Evolutionary conservation across 176 grass and related monocot species (phyloP), one percentile per base, ranked within the genome.

Genomic region (Paspalum notatum): DNA sequence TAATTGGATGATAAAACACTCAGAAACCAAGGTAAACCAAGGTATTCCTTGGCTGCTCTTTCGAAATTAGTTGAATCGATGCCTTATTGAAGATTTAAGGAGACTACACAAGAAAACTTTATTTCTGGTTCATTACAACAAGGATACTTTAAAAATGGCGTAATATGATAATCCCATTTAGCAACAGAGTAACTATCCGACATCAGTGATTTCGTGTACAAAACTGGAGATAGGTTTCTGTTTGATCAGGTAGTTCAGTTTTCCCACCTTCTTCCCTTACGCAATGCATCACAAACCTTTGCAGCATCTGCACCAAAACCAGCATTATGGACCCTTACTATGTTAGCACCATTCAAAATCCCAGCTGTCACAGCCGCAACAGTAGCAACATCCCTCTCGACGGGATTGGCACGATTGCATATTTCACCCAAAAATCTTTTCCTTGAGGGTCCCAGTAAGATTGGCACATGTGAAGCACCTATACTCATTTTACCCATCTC

Each of bases 361-460:
- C 84, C 92, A 49, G 66, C 54, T 20, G 90, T 66, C 41, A 80
- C 69, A 61, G 81, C 85, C 49, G 88, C 90, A 85, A 91, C 65
- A 12, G 90, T 94, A 60, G 78, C 95, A 76, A 59, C 80, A 85
- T 98, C 95, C 89, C 92, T 94, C 48, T 98, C 92, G 66, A 70
- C 42, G 74, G 92, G 85, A 87, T 93, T 27, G 1, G 41, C 24
- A 40, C 37, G 88, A 56, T 83, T 82, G 76, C 91, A 98, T 68
- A 98, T 91, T 70, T 94, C 83, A 71, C 90, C 92, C 42, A 98
- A 81, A 87, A 94, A 95, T 32, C 73, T 85, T 90, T 98, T 98
- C 47, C 92, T 94, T 38, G 90, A 98, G 20, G 84, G 69, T 67
- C 92, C 95, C 76, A 98, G 52, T 87, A 98, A 91, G 43, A 98